Conservation (phyloP, 2,329 filamentous ascomycete genomes). For the Ilyonectria mors-panacis region DNA sequence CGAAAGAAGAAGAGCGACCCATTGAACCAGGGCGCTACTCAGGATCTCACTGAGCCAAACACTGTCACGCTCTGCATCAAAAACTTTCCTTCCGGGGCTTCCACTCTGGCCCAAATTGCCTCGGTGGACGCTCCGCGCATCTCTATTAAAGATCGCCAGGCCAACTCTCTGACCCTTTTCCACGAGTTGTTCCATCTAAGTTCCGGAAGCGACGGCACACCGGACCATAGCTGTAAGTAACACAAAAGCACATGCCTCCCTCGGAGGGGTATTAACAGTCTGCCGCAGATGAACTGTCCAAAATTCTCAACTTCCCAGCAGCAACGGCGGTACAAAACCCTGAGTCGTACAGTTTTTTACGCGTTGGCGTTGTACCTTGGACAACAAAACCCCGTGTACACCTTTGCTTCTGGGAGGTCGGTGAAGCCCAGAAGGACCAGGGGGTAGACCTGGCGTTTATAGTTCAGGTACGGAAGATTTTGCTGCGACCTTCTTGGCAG, state of each 20-base stretch:
- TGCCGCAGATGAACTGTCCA: background rate
- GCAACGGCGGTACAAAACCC: background rate
- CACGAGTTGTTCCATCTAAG: background rate
- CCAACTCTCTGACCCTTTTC: background rate
- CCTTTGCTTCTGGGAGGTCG: background rate
- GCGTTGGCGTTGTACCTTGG: background rate
- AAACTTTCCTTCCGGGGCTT: background rate
- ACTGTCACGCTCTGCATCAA: background rate
- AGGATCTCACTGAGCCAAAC: background rate
- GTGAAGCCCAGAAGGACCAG: background rate
- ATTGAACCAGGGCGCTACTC: background rate
- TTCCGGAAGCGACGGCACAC: background rate
- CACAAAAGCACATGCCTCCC: background rate
- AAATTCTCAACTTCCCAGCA: background rate
- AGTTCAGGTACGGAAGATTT: background rate
- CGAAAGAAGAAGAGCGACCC: background rate
- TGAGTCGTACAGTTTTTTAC: background rate
- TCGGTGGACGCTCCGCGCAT: background rate
- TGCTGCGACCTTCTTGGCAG: background rate
- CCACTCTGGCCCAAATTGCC: background rate
- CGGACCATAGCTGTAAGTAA: background rate
- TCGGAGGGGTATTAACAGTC: background rate
- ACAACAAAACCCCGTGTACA: background rate
- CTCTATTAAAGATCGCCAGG: background rate
- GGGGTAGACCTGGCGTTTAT: background rate